Base-by-base conservation (phyloP, 805 yeast species). In the Saturnispora galanensis region DNA sequence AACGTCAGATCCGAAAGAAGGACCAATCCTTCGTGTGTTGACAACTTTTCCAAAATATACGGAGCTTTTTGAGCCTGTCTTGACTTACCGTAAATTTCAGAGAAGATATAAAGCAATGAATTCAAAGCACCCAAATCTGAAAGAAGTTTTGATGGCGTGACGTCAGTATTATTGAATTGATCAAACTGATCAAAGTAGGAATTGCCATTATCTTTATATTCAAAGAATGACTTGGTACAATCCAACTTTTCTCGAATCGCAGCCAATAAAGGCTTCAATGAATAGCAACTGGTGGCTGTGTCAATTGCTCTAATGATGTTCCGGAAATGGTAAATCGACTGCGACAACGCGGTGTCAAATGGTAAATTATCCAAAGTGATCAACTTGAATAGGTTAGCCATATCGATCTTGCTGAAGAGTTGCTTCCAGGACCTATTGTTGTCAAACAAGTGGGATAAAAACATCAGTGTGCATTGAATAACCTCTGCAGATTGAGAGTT, bases 271-370 rank as follows among this genome's bases (percentile, higher is more conserved):
- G 41, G 51, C 5, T 51, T 41, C n/a, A 64, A 40, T 6, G 71
- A 81, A 57, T 74, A 76, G 7, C 68, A 69, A 26, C 74, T 69
- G 34, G 69, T 66, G 37, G 75, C 76, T 38, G 74, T 78, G 53
- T 78, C 84, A 44, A 79, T 70, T 39, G 68, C 68, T 52, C 74
- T 77, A 36, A 81, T 63, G 1, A 78, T 71, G 18, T 76, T 77
- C 30, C 75, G 65, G 29, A 77, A 59, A 16, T 79, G 74, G 34
- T 69, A 65, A 50, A 77, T 60, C 0, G 79, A 74, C 47, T 70
- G 71, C 1, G 86, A 76, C 31, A 69, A 63, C 5, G 73, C 67
- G 51, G 71, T 78, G 53, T 83, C 88, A 56, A 69, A 81, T 0
- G 90, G 82, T 2, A 76, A 72, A 44, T 77, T 71, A 8, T 68